These are phyloP conservation scores for Clitopilus passeckerianus DNA, from an alignment of 768 basidiomycete genomes.

Conservation along the genomic window DNA sequence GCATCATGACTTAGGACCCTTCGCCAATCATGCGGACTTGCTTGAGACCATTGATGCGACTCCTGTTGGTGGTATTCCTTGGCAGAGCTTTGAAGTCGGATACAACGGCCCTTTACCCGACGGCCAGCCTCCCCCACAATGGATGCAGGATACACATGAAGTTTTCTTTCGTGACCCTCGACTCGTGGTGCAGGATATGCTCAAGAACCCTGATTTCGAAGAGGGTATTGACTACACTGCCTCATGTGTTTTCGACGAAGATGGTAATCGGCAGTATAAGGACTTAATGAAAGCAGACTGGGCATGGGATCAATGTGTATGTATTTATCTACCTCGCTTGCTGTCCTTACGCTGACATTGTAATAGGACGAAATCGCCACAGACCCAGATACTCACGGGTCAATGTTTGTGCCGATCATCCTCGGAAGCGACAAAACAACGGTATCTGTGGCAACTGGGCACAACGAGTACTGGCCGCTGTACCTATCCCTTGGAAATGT, in stretches of 20 bases:
- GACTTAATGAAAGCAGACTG: constrained; percentile 38
- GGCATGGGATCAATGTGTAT: constrained; percentile 24
- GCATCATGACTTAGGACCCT: constrained; percentile 13
- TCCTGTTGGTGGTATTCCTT: constrained; percentile 11
- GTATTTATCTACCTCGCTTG: neutral
- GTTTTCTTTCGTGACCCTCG: constrained; percentile 23
- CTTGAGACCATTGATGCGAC: constrained; percentile 21
- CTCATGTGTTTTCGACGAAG: constrained; percentile 18
- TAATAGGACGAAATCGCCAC: neutral
- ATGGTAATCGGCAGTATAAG: constrained; percentile 15
- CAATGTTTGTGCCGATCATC: no score
- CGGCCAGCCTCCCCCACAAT: constrained; percentile 8
- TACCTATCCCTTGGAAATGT: no score
- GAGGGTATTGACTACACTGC: constrained; percentile 21
- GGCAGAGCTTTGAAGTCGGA: constrained; percentile 8
- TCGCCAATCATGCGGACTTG: constrained; percentile 15
- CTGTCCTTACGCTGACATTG: neutral
- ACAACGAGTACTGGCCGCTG: no score
- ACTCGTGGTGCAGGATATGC: constrained; percentile 17
- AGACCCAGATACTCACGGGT: no score
- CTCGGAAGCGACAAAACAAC: no score
- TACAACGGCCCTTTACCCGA: constrained; percentile 12
- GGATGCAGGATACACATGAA: constrained; percentile 17
- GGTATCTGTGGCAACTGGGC: no score
- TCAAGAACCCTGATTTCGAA: constrained; percentile 28